A percentile compares a stretch with the other conserved stretches of the same genome.
phyloP scores from a whole-genome alignment of 306 rosid genomes.

The Pachyrhizus erosus region DNA sequence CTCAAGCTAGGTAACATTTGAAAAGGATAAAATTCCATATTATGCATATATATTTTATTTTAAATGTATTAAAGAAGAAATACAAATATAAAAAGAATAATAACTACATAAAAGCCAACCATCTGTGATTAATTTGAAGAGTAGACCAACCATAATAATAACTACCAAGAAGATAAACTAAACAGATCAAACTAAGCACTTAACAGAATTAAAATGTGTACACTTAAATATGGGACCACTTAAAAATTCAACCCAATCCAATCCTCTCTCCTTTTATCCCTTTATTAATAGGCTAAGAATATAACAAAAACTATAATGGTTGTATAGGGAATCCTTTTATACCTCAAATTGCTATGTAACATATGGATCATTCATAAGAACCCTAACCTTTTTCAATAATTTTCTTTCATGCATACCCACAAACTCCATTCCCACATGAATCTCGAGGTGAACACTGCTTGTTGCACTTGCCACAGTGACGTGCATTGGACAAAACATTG shows the following conservation, averaged over 20 bases:
- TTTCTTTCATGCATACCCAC: conserved; percentile 60
- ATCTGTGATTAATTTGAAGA: background rate
- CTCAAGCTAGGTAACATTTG: no score
- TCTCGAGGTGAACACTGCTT: conserved; percentile 56
- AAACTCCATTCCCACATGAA: conserved; percentile 57
- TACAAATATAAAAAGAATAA: no score
- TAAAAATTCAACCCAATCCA: conserved; percentile 2
- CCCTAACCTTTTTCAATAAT: background rate
- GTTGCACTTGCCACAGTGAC: conserved; percentile 70
- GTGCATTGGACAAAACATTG: conserved; percentile 30
- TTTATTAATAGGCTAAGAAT: background rate
- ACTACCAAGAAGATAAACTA: background rate
- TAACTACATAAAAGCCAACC: background rate
- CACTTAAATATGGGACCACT: background rate
- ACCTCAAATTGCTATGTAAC: background rate
- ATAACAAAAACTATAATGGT: background rate
- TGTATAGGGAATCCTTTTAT: background rate
- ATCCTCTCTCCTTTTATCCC: background rate
- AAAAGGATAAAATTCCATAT: no score
- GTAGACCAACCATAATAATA: background rate
- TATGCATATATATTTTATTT: no score
- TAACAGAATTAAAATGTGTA: background rate
- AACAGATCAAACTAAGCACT: background rate
- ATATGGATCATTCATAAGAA: background rate
- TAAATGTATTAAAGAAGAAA: no score